Conservation (phyloP, 2,329 filamentous ascomycete species). For the Talaromyces sp. region DNA sequence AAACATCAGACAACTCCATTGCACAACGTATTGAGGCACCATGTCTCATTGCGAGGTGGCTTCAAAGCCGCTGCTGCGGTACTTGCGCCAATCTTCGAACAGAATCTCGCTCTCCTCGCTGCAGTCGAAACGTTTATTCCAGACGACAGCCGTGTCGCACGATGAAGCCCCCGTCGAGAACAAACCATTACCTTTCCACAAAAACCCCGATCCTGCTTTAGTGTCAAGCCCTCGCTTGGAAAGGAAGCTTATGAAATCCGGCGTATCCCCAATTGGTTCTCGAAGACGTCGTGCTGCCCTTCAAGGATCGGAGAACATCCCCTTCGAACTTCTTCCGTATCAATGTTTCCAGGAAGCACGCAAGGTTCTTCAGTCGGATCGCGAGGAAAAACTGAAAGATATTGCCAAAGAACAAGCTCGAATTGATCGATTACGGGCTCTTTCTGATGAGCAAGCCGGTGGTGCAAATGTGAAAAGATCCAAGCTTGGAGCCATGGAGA, state of each 20-base stretch:
- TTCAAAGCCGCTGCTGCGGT: conserved; percentile 43
- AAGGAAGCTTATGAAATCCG: conserved; percentile 63
- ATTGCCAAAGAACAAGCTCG: conserved; percentile 66
- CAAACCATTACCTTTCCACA: conserved; percentile 41
- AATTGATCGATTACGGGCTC: conserved; percentile 64
- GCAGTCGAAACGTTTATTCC: conserved; percentile 47
- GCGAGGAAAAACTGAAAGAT: conserved; percentile 71
- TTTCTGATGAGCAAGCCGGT: conserved; percentile 57
- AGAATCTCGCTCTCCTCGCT: conserved; percentile 33
- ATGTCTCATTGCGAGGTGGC: conserved; percentile 44
- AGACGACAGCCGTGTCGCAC: conserved; percentile 42
- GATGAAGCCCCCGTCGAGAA: conserved; percentile 49
- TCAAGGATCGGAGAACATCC: conserved; percentile 63
- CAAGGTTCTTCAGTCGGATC: conserved; percentile 74
- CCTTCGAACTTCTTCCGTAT: conserved; percentile 92
- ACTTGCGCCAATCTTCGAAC: conserved; percentile 36
- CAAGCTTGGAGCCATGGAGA: conserved; percentile 66
- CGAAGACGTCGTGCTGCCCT: conserved; percentile 76
- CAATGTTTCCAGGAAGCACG: conserved; percentile 97
- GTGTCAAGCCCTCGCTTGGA: conserved; percentile 64
- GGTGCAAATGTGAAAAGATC: conserved; percentile 64
- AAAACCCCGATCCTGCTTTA: conserved; percentile 60
- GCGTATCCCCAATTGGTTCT: conserved; percentile 73
- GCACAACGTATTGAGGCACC: neutral
- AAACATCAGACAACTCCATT: neutral